phyloP scores from a whole-genome alignment of 805 yeast species.

The Metschnikowia chrysomelidarum region DNA sequence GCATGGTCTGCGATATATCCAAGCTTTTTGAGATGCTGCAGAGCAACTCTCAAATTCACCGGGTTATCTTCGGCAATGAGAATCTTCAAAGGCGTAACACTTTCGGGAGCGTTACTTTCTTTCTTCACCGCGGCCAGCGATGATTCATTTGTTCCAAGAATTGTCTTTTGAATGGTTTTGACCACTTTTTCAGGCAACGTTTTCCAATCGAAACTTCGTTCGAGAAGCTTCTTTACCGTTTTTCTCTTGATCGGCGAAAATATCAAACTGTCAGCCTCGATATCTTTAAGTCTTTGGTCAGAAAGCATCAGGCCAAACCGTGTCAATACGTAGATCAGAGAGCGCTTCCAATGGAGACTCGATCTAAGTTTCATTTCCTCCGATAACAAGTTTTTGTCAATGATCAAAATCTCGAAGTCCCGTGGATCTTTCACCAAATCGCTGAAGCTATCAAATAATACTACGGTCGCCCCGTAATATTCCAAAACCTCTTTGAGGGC shows the following conservation, averaged over 20 bases:
- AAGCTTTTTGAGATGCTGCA: slow-evolving; percentile 46
- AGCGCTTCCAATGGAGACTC: slow-evolving; percentile 7
- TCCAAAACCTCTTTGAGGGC: slow-evolving; percentile 34
- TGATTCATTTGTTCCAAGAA: slow-evolving; percentile 1
- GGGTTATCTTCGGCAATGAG: slow-evolving; percentile 57
- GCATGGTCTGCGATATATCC: slow-evolving; percentile 54
- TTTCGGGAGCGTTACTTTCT: neutral
- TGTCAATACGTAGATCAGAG: slow-evolving; percentile 25
- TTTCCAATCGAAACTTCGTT: slow-evolving; percentile 8
- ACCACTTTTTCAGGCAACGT: slow-evolving; percentile 5
- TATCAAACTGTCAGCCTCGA: slow-evolving; percentile 22
- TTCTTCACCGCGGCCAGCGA: neutral
- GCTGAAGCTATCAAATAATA: slow-evolving; percentile 18
- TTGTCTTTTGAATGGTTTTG: slow-evolving; percentile 4
- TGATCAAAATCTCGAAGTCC: slow-evolving; percentile 20
- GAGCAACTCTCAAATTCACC: slow-evolving; percentile 49
- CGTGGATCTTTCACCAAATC: slow-evolving; percentile 14
- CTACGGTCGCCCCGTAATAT: slow-evolving; percentile 33
- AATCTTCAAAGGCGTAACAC: slow-evolving; percentile 40
- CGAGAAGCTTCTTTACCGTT: slow-evolving; percentile 19
- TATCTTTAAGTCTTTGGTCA: slow-evolving; percentile 18
- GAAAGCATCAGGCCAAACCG: slow-evolving; percentile 31
- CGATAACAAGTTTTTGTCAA: slow-evolving; percentile 20
- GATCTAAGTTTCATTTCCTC: slow-evolving; percentile 6
- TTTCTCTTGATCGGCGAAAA: slow-evolving; percentile 30